phyloP scores from a whole-genome alignment of 306 rosid species.

The Trifolium dubium region DNA sequence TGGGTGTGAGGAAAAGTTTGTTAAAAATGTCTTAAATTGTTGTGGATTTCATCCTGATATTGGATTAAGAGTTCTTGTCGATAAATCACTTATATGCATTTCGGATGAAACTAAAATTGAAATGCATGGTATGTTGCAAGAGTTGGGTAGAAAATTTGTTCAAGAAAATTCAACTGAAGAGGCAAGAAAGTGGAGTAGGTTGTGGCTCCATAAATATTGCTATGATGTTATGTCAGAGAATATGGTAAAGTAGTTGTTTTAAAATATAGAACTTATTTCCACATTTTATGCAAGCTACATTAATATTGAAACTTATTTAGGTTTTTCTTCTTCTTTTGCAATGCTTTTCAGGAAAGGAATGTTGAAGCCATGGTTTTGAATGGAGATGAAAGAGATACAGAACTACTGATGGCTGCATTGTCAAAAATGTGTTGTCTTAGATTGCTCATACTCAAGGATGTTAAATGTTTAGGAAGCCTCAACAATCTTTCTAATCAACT shows the following conservation, averaged over 20 bases:
- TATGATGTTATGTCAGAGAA: not conserved
- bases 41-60: not conserved
- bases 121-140: constrained; percentile 23
- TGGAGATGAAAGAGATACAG: not conserved
- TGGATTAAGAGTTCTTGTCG: constrained; percentile 29
- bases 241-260: not conserved
- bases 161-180: constrained; percentile 19
- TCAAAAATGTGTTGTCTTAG: constrained; percentile 1
- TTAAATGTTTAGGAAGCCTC: not conserved
- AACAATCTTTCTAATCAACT: constrained; percentile 14
- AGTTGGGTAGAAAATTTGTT: constrained; percentile 26
- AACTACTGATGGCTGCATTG: not conserved
- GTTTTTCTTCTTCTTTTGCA: not conserved
- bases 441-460: not conserved
- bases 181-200: constrained; percentile 39
- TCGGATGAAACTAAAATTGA: rapidly evolving
- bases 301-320: not conserved
- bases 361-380: not conserved
- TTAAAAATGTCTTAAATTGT: not conserved
- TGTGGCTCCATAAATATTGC: constrained; percentile 12
- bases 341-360: not conserved
- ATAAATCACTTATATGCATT: constrained; percentile 26
- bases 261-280: no score
- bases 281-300: not conserved
- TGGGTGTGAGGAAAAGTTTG: rapidly evolving